phyloP scores from a whole-genome alignment of 2,329 filamentous ascomycete species.

The Eutypella sp. region DNA sequence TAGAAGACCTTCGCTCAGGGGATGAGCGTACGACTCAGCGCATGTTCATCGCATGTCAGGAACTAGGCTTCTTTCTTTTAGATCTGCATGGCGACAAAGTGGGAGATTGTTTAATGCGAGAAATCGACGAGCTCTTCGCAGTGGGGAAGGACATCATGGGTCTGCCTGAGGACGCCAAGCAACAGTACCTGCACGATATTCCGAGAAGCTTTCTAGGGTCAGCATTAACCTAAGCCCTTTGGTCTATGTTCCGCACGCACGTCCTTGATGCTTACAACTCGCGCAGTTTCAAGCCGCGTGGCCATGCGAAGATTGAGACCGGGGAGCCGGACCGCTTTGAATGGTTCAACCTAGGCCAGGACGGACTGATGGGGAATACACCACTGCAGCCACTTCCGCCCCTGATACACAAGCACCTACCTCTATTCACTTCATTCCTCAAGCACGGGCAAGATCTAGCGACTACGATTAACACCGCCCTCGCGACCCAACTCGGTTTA shows the following conservation, averaged over 20 bases:
- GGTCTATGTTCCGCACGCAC: not conserved
- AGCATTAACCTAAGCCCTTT: not conserved
- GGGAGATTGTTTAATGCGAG: constrained; percentile 4
- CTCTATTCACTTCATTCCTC: constrained; percentile 9
- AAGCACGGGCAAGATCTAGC: constrained; percentile 11
- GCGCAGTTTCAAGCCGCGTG: constrained; percentile 13
- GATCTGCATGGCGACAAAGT: constrained; percentile 8
- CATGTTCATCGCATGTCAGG: not conserved
- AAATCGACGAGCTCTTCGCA: constrained; percentile 11
- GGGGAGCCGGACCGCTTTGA: constrained; percentile 23
- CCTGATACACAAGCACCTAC: constrained; percentile 1
- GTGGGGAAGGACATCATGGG: constrained; percentile 6
- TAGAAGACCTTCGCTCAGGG: constrained; percentile 1
- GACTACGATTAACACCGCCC: constrained; percentile 8
- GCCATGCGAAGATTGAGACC: constrained; percentile 15
- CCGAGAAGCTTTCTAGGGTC: constrained; percentile 12
- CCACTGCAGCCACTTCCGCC: constrained; percentile 9
- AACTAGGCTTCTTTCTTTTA: constrained; percentile 16
- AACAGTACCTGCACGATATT: constrained; percentile 7
- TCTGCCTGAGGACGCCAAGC: constrained; percentile 5
- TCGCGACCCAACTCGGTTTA: constrained; percentile 22
- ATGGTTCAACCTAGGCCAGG: constrained; percentile 25
- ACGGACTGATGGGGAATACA: constrained; percentile 21
- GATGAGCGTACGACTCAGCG: not conserved
- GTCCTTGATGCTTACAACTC: not conserved